Conservation (phyloP, 1,284 basidiomycete genomes). For the Pseudozyma sp. region DNA sequence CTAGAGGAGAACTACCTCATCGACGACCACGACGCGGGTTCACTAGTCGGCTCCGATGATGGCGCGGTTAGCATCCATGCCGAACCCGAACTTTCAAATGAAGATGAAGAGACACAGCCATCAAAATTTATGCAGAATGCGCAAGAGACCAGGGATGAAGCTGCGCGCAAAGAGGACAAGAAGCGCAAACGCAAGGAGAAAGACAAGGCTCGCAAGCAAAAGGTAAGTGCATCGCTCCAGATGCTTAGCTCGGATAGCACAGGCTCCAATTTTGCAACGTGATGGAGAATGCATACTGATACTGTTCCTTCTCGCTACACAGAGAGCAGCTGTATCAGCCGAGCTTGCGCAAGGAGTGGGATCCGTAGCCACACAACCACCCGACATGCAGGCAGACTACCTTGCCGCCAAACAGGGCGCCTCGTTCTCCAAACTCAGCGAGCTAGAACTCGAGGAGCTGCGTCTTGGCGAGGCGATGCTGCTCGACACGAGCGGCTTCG, state of each 20-base stretch:
- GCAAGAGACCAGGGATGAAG: slow-evolving; percentile 33
- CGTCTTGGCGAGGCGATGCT: slow-evolving; percentile 47
- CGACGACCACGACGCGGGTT: slow-evolving; percentile 48
- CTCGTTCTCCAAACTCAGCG: slow-evolving; percentile 55
- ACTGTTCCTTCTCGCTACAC: not conserved
- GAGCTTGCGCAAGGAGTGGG: slow-evolving; percentile 36
- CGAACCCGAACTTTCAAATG: slow-evolving; percentile 19
- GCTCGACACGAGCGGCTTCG: slow-evolving; percentile 42
- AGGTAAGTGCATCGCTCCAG: slow-evolving; percentile 30
- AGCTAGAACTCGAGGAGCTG: slow-evolving; percentile 60
- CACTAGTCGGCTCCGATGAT: slow-evolving; percentile 35
- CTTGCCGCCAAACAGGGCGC: slow-evolving; percentile 48
- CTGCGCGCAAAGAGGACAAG: slow-evolving; percentile 53
- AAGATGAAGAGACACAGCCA: not conserved
- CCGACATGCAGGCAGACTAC: slow-evolving; percentile 63
- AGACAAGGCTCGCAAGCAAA: slow-evolving; percentile 54
- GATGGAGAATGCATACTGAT: not conserved
- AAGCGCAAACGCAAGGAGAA: slow-evolving; percentile 57
- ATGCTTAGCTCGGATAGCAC: not conserved
- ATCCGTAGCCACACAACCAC: slow-evolving; percentile 49
- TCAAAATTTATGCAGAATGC: not conserved
- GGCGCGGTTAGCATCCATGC: slow-evolving; percentile 44
- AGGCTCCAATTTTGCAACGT: not conserved
- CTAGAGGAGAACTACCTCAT: slow-evolving; percentile 58
- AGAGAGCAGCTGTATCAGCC: slow-evolving; percentile 51